Percentiles rank a stretch among this genome's conserved stretches.
phyloP scores from a whole-genome alignment of 495 filamentous ascomycete genomes.

The Penicillium turbatum region DNA sequence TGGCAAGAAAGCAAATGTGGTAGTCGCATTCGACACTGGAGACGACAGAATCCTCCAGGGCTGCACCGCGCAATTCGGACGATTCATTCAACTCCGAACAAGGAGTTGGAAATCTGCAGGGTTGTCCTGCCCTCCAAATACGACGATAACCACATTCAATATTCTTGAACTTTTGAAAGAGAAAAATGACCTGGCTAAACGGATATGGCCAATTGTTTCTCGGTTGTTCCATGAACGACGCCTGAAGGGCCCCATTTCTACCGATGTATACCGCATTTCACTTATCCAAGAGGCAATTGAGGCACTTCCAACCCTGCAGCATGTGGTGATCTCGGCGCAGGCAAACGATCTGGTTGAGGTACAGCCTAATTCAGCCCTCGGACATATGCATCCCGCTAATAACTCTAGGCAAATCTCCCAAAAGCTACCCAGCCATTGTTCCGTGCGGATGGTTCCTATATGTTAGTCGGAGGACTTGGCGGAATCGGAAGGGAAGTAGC shows the following conservation, averaged over 20 bases:
- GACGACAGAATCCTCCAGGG: background rate
- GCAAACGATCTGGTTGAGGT: constrained; percentile 8
- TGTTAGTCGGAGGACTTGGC: constrained; percentile 22
- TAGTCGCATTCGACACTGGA: background rate
- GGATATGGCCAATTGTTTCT: constrained; percentile 7
- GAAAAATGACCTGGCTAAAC: background rate
- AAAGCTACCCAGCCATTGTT: constrained; percentile 1
- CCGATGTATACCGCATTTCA: constrained; percentile 1
- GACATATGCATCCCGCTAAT: background rate
- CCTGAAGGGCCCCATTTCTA: constrained; percentile 1
- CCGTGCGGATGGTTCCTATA: constrained; percentile 12
- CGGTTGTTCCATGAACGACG: constrained; percentile 7
- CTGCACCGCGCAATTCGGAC: constrained; percentile 13
- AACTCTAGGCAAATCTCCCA: constrained; percentile 1
- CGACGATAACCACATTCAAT: constrained; percentile 12
- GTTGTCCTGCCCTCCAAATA: background rate
- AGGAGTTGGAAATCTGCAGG: background rate
- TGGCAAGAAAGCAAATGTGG: constrained; percentile 5
- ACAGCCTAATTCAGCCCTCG: background rate
- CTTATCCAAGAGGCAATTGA: background rate
- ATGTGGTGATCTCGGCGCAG: constrained; percentile 8
- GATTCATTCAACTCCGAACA: constrained; percentile 7
- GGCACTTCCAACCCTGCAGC: background rate
- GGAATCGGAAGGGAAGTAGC: constrained; percentile 21
- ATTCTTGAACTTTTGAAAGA: constrained; percentile 13